Evolutionary conservation across 441 rosid species (phyloP).

Genomic region (Melastoma candidum): DNA sequence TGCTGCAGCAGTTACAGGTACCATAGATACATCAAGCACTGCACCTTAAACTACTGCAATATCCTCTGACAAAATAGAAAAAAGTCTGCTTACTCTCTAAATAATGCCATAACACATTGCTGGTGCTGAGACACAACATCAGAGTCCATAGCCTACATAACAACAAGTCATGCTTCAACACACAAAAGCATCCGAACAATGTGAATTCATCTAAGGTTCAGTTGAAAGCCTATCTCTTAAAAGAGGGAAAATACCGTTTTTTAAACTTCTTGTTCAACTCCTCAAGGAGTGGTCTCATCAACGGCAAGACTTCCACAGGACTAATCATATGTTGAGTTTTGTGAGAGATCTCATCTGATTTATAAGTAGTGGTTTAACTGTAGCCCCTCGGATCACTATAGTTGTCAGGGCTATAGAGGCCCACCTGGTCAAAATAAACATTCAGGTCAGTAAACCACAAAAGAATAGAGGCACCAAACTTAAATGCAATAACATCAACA

Average conservation of each 20-base stretch:
- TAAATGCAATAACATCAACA: no score
- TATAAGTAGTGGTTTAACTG: conserved; percentile 31
- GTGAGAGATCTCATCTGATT: conserved; percentile 35
- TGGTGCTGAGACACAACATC: conserved; percentile 31
- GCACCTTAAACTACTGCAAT: conserved; percentile 3
- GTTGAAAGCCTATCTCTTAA: no score
- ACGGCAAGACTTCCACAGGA: conserved; percentile 13
- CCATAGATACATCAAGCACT: neutral
- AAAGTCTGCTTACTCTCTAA: conserved; percentile 29
- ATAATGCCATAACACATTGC: conserved; percentile 28
- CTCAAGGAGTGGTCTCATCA: conserved; percentile 22
- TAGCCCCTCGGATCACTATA: conserved; percentile 34
- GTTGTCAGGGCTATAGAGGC: conserved; percentile 41
- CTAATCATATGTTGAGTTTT: conserved; percentile 29
- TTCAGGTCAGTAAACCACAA: neutral
- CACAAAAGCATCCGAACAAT: neutral
- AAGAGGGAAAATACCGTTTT: conserved; percentile 8
- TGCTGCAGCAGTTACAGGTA: no score
- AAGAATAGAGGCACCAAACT: neutral
- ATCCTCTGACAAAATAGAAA: neutral
- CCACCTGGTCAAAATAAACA: conserved; percentile 27
- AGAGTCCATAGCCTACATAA: conserved; percentile 27
- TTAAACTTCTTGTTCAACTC: conserved; percentile 14
- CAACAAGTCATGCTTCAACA: neutral
- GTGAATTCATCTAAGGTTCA: neutral